Conservation (phyloP, 2,329 filamentous ascomycete genomes). For the Penicillium oxalicum region DNA sequence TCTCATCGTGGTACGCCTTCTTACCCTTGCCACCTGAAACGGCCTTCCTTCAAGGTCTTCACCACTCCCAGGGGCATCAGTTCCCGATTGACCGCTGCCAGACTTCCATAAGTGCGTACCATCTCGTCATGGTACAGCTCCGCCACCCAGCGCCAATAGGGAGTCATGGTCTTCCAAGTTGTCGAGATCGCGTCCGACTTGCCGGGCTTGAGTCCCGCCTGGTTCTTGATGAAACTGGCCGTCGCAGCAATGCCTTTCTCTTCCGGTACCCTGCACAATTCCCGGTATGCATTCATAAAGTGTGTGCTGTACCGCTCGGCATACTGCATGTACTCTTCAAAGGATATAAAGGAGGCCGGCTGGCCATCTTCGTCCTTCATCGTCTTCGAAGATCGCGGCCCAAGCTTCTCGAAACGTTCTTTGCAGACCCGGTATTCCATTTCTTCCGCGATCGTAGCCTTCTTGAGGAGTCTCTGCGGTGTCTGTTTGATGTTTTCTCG, state of each 20-base stretch:
- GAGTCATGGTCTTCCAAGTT: conserved; percentile 31
- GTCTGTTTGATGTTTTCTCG: conserved; percentile 37
- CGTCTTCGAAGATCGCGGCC: conserved; percentile 9
- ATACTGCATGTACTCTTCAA: conserved; percentile 36
- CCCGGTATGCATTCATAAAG: conserved; percentile 28
- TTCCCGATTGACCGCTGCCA: conserved; percentile 37
- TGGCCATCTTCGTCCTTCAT: conserved; percentile 8
- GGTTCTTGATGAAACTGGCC: conserved; percentile 21
- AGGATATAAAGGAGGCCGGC: conserved; percentile 29
- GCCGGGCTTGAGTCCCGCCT: conserved; percentile 12
- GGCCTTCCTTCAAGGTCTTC: conserved; percentile 37
- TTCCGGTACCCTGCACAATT: conserved; percentile 28
- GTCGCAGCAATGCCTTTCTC: conserved; percentile 28
- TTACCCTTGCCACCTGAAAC: conserved; percentile 39
- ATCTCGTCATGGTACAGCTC: conserved; percentile 39
- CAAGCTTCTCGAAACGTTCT: conserved; percentile 26
- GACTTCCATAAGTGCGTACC: conserved; percentile 35
- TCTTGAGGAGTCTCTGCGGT: conserved; percentile 29
- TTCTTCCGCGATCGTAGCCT: conserved; percentile 42
- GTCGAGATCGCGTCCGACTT: conserved; percentile 15
- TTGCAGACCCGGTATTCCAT: conserved; percentile 48
- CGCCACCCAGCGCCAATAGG: conserved; percentile 41
- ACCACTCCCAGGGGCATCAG: conserved; percentile 41
- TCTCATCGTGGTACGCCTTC: not conserved
- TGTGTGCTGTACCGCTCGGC: conserved; percentile 29